Conservation (phyloP, 2,329 filamentous ascomycete genomes). For the Ilyonectria mors-panacis region DNA sequence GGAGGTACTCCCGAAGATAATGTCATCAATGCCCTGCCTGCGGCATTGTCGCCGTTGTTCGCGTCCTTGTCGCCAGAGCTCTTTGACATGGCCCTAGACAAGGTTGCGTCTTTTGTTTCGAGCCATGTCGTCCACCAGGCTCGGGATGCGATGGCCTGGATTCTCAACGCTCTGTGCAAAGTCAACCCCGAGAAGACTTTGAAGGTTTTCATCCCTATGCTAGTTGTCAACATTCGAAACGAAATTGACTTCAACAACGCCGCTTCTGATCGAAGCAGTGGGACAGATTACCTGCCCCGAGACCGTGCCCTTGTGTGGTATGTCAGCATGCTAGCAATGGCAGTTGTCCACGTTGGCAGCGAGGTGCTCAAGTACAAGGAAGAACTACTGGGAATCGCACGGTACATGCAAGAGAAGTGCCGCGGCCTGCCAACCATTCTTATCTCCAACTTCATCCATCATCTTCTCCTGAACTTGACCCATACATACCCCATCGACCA, state of each 20-base stretch:
- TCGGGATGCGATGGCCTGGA: conserved; percentile 98
- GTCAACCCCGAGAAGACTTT: conserved; percentile 94
- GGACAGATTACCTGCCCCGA: conserved; percentile 91
- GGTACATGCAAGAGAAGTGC: conserved; percentile 97
- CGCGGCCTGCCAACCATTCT: conserved; percentile 94
- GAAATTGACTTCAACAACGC: conserved; percentile 98
- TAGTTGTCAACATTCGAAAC: conserved; percentile 91
- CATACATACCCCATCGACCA: conserved; percentile 95
- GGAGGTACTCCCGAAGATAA: conserved; percentile 96
- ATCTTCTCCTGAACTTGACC: conserved; percentile 93
- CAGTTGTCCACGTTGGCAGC: conserved; percentile 93
- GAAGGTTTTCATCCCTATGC: conserved; percentile 89
- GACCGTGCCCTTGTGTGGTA: conserved; percentile 97
- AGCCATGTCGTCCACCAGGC: conserved; percentile 98
- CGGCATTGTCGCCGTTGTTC: conserved; percentile 90
- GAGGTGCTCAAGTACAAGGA: conserved; percentile 91
- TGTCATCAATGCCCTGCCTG: conserved; percentile 94
- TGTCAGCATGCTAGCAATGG: conserved; percentile 97
- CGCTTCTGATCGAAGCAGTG: conserved; percentile 93
- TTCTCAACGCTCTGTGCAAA: conserved; percentile 96
- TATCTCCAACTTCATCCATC: conserved; percentile 97
- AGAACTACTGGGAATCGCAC: conserved; percentile 90
- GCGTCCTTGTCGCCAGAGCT: conserved; percentile 92
- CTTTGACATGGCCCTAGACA: conserved; percentile 92
- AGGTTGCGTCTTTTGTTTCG: conserved; percentile 91